These are phyloP conservation scores for Xylaria sp. DNA, from an alignment of 2,329 filamentous ascomycete genomes.

Conservation along the genomic window DNA sequence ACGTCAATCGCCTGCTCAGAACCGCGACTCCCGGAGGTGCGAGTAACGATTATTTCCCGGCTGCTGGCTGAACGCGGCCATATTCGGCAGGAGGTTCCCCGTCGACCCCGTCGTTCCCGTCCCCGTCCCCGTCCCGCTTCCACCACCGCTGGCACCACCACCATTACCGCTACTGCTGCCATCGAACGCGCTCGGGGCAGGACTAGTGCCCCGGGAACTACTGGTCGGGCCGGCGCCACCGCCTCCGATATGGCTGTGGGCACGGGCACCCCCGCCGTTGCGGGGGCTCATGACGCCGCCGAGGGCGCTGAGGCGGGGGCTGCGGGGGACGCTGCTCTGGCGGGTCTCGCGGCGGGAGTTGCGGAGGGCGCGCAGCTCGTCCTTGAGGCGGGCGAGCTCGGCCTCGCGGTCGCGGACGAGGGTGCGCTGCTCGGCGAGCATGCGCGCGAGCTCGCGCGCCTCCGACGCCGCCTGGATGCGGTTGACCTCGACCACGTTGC, in stretches of 20 bases:
- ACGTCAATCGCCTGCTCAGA: constrained; percentile 4
- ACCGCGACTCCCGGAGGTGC: constrained; percentile 43
- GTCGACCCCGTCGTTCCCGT: no score
- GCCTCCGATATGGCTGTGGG: constrained; percentile 33
- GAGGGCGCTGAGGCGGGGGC: constrained; percentile 49
- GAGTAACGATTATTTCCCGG: constrained; percentile 38
- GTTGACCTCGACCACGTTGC: constrained; percentile 52
- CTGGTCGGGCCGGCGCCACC: no score
- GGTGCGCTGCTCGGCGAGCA: constrained; percentile 46
- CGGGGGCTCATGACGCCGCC: constrained; percentile 56
- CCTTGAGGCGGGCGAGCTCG: constrained; percentile 50
- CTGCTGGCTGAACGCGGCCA: constrained; percentile 44
- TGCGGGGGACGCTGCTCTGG: constrained; percentile 59
- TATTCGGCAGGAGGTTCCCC: constrained; percentile 8
- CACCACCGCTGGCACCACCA: constrained; percentile 30
- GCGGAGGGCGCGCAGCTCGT: constrained; percentile 52
- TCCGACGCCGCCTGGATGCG: constrained; percentile 46
- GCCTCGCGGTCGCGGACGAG: constrained; percentile 54
- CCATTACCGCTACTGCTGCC: no score
- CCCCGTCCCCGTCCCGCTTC: constrained; percentile 29
- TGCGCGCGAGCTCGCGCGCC: constrained; percentile 39
- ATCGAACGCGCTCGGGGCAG: constrained; percentile 43
- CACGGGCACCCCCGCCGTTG: constrained; percentile 33
- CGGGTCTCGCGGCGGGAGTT: constrained; percentile 59
- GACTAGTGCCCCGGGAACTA: constrained; percentile 56